These are phyloP conservation scores for Acanthamoeba lenticulata DNA, from an alignment of 208 protist genomes.

Conservation along the genomic window DNA sequence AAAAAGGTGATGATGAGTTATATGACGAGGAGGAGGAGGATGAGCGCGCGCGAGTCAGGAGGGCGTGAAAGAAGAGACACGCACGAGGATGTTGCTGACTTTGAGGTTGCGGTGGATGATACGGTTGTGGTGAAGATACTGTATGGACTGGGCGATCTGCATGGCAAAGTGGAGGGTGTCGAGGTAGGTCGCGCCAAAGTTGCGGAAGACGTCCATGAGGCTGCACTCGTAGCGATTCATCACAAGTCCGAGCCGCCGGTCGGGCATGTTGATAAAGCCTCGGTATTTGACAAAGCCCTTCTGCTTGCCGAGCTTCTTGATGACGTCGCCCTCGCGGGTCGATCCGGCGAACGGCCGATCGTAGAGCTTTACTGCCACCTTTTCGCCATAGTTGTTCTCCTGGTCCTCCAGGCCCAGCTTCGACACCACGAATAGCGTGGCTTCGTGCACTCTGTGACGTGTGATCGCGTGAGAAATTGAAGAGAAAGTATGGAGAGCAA, in stretches of 20 bases:
- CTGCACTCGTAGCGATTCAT: slow-evolving; percentile 48
- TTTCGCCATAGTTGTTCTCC: slow-evolving; percentile 58
- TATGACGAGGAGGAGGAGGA: background rate
- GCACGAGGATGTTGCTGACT: slow-evolving; percentile 62
- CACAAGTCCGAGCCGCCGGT: slow-evolving; percentile 17
- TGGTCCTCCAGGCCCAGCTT: slow-evolving; percentile 25
- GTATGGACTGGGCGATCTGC: slow-evolving; percentile 54
- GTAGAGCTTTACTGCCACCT: slow-evolving; percentile 62
- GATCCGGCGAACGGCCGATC: background rate
- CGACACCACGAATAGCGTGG: slow-evolving; percentile 43
- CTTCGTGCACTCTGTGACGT: slow-evolving; percentile 54
- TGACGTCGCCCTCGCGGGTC: slow-evolving; percentile 26
- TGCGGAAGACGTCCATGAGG: slow-evolving; percentile 16
- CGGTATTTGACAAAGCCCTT: slow-evolving; percentile 57
- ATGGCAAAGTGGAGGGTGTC: slow-evolving; percentile 12
- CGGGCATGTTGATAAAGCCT: slow-evolving; percentile 39
- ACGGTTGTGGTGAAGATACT: slow-evolving; percentile 61
- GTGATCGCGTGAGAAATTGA: background rate
- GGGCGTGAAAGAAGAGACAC: background rate
- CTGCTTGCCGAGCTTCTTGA: slow-evolving; percentile 14
- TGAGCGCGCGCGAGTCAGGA: background rate
- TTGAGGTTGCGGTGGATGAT: slow-evolving; percentile 57
- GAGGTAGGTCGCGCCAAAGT: slow-evolving; percentile 5
- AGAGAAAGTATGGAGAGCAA: background rate
- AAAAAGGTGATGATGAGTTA: background rate